Base-by-base conservation (phyloP, 176 grass and related monocot species). In the Aegilops bicornis region DNA sequence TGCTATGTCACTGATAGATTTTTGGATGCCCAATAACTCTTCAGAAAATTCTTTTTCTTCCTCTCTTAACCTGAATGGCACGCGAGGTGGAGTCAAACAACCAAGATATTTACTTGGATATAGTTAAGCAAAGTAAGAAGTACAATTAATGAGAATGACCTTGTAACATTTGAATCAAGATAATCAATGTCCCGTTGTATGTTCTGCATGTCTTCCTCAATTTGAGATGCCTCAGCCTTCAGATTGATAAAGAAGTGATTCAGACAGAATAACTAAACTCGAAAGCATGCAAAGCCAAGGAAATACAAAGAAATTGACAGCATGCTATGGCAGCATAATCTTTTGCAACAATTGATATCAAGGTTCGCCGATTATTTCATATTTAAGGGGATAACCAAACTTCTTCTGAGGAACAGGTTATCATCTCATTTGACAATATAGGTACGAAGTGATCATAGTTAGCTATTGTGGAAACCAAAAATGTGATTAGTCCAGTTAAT, bases 161-260 rank as follows among this genome's bases (percentile, higher is more conserved):
- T 98, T 88, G 77, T 80, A 72, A 93, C 79, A 88, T 50, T 91
- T 79, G 52, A 89, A 81, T 36, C 48, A 87, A 65, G 76, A 80
- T 15, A 47, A 65, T 92, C 80, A 82, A 95, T 90, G 36, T 95
- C 90, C 75, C 88, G 43, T 68, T 94, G 84, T 45, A 93, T 64
- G 77, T 79, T 85, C 50, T 74, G 27, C 19, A 95, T 94, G n/a
- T 84, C 58, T 56, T 89, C 86, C 40, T 92, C 89, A 71, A 84
- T 76, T 90, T 82, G 79, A 79, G 90, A 98, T 86, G 86, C 88
- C 88, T 95, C 91, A 86, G 86, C 93, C 96, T 98, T 80, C 64
- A 87, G 76, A 84, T 79, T 74, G 24, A 78, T 70, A 89, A 39
- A 76, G n/a, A 95, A 88, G 69, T 76, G 24, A 75, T 74, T 90